Conservation (phyloP, 106 monocot genomes). For the Apostasia ramifera region DNA sequence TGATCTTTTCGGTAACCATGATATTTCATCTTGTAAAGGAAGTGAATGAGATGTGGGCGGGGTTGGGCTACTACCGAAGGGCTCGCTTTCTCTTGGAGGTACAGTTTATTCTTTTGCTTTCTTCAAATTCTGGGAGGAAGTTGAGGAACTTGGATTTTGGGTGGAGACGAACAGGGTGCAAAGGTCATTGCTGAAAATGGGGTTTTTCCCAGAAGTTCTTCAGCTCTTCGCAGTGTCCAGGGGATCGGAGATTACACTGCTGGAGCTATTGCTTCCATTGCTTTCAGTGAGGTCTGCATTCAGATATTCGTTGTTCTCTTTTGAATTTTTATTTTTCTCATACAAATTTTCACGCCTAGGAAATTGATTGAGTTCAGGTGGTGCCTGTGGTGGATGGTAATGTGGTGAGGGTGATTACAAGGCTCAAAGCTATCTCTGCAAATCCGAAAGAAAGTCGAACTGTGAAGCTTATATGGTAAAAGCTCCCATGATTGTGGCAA, state of each 20-base stretch:
- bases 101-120: neutral
- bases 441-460: conserved; percentile 87
- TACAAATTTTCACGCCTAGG: neutral
- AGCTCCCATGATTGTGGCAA: neutral
- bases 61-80: conserved; percentile 86
- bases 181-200: conserved; percentile 65
- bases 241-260: conserved; percentile 97
- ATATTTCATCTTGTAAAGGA: conserved; percentile 33
- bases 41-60: conserved; percentile 99
- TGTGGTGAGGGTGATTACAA: conserved; percentile 86
- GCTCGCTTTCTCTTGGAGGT: conserved; percentile 92
- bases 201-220: conserved; percentile 63
- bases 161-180: conserved; percentile 44
- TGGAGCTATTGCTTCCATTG: conserved; percentile 96
- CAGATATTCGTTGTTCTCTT: neutral
- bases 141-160: conserved; percentile 1
- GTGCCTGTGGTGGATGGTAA: conserved; percentile 98
- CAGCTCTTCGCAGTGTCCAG: conserved; percentile 40
- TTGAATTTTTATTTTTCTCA: neutral
- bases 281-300: conserved; percentile 68
- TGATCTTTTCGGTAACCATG: neutral
- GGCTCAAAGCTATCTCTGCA: conserved; percentile 79
- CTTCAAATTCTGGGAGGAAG: neutral
- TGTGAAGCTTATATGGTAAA: conserved; percentile 77
- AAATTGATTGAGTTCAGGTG: conserved; percentile 24